Base-by-base conservation (phyloP, 176 grass and related monocot species). In the Carex pumila region DNA sequence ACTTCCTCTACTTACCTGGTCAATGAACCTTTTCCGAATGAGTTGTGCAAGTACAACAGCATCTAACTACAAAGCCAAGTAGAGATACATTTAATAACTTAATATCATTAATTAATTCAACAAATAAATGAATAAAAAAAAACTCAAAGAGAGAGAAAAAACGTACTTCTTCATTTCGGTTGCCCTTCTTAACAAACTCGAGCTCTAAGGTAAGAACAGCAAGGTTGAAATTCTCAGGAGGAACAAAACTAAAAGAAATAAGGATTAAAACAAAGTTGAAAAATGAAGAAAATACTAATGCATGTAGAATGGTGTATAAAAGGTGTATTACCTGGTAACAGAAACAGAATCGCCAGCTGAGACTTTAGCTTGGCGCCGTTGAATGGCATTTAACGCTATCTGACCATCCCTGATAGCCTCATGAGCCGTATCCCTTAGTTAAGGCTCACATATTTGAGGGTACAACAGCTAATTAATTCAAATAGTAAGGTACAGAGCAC, bases 301-400 rank as follows among this genome's bases (percentile, higher is more conserved):
- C 34, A 7, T 12, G 69, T 80, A 62, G 43, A 22, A 90, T 21
- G 29, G 13, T 47, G 8, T 53, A 83, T 29, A 30, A 57, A 68
- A 83, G 21, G 21, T 80, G 47, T 82, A 71, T 71, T 83, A 99
- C 96, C 88, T 93, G 89, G 83, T 90, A 85, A 95, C 87, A 22
- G 85, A 84, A 37, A 99, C 83, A 15, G 91, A 79, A 93, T 99
- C 93, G 7, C 96, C 96, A 78, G 96, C 70, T 18, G 96, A 98
- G 87, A 98, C 96, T 86, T 93, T 93, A 12, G 93, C 82, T 83
- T 98, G 93, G 14, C 93, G 86, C 73, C 96, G 89, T 65, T 98
- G 96, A 78, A 98, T 93, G 64, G 96, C 96, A 83, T 98, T 98
- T 61, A 98, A 80, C 49, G 93, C 93, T 57, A 98, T 89, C 84